These are phyloP conservation scores for Solanum corneliomulleri DNA, from an alignment of 257 asterid species.

Conservation along the genomic window DNA sequence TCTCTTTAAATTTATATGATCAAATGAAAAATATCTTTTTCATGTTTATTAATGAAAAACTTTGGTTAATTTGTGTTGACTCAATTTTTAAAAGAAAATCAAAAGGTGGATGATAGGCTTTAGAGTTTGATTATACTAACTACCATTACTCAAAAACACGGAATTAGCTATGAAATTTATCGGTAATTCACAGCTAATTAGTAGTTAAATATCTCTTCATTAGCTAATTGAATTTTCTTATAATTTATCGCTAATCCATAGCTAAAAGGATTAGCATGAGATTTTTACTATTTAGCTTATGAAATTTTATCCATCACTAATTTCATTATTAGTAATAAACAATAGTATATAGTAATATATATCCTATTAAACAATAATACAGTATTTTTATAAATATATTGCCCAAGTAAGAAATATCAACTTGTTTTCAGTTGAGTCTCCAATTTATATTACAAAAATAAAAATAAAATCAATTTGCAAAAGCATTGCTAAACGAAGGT, in stretches of 20 bases:
- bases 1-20: neutral
- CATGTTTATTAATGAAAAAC: neutral
- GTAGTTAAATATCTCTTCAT: neutral
- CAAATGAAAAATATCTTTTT: neutral
- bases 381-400: too few species aligned
- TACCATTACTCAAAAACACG: neutral
- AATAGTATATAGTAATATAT: too few species aligned
- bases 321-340: neutral
- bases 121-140: neutral
- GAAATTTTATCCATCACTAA: neutral
- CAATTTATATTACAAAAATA: too few species aligned
- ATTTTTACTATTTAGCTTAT: neutral
- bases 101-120: neutral
- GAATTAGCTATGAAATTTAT: neutral
- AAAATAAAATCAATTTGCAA: neutral
- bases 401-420: neutral
- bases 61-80: neutral
- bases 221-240: neutral
- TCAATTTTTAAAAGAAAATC: neutral
- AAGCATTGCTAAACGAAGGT: neutral
- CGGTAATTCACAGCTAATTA: fast-evolving
- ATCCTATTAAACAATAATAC: neutral
- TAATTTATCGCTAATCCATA: fast-evolving
- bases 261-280: neutral
- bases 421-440: neutral